Conservation (phyloP, 306 rosid species). For the Herpetospermum pedunculosum region DNA sequence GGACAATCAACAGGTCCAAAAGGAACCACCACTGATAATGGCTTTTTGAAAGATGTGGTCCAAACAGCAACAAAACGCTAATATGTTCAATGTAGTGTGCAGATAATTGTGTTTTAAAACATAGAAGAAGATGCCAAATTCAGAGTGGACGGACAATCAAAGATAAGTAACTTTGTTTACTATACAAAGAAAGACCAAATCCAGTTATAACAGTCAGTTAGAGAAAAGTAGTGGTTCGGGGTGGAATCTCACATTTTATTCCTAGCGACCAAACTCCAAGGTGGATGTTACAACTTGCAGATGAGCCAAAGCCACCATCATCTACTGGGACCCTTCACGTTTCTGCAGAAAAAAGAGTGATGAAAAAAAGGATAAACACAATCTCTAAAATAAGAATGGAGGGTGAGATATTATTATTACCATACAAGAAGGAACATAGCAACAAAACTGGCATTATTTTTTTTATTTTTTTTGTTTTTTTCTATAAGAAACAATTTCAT, state of each 20-base stretch:
- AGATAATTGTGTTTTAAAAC: background rate
- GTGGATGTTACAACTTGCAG: background rate
- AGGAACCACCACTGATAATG: background rate
- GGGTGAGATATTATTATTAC: background rate
- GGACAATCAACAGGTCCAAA: no score
- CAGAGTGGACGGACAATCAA: background rate
- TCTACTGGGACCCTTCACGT: conserved; percentile 1
- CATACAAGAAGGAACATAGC: background rate
- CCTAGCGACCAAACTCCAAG: background rate
- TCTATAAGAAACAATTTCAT: no score
- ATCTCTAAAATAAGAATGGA: no score
- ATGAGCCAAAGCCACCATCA: background rate
- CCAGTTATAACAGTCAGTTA: background rate
- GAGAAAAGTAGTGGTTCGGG: background rate
- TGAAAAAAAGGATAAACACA: background rate
- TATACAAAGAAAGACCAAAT: conserved; percentile 3
- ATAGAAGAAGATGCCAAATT: no score
- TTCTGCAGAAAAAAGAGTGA: conserved; percentile 1
- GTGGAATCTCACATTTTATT: conserved; percentile 1
- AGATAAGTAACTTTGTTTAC: background rate
- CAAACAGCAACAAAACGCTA: background rate
- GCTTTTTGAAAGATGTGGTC: background rate
- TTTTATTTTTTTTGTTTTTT: no score
- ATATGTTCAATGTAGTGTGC: background rate
- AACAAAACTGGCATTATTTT: background rate